phyloP scores from a whole-genome alignment of 352 stramenopile genomes.

The Globisporangium solare region DNA sequence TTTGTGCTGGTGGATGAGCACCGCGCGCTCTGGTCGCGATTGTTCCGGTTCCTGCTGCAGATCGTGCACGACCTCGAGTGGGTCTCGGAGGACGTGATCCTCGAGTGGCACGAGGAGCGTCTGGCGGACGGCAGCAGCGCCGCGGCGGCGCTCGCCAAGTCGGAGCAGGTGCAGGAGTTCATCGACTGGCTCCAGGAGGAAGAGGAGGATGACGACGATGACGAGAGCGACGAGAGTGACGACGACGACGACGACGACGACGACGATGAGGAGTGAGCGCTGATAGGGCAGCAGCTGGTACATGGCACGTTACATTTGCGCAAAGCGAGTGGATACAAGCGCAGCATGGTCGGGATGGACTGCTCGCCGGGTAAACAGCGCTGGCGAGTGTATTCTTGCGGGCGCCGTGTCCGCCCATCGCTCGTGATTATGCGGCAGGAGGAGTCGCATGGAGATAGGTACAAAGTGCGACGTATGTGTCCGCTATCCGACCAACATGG shows the following conservation, averaged over 20 bases:
- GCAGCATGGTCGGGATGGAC: no score
- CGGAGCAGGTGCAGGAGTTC: slow-evolving; percentile 89
- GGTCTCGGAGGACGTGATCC: slow-evolving; percentile 90
- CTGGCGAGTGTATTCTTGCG: no score
- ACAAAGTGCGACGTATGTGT: neutral
- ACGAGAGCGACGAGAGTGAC: slow-evolving; percentile 29
- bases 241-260: slow-evolving; percentile 10
- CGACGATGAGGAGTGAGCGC: slow-evolving; percentile 4
- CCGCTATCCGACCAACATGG: neutral
- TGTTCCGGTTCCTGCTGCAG: slow-evolving; percentile 93
- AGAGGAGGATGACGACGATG: slow-evolving; percentile 42
- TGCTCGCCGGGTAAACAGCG: no score
- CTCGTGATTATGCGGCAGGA: no score
- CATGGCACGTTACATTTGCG: neutral
- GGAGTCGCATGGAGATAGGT: neutral
- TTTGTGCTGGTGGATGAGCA: slow-evolving; percentile 48
- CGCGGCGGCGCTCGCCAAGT: slow-evolving; percentile 44
- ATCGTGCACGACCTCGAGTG: slow-evolving; percentile 92
- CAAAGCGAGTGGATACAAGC: neutral
- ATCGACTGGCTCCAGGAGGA: slow-evolving; percentile 90
- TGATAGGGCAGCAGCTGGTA: neutral
- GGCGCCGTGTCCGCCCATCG: no score
- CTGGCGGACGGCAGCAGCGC: slow-evolving; percentile 25
- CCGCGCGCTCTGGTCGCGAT: slow-evolving; percentile 47
- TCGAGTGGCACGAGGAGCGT: slow-evolving; percentile 81